phyloP scores from a whole-genome alignment of 345 rosid species.

The Eucalyptus microcorys region DNA sequence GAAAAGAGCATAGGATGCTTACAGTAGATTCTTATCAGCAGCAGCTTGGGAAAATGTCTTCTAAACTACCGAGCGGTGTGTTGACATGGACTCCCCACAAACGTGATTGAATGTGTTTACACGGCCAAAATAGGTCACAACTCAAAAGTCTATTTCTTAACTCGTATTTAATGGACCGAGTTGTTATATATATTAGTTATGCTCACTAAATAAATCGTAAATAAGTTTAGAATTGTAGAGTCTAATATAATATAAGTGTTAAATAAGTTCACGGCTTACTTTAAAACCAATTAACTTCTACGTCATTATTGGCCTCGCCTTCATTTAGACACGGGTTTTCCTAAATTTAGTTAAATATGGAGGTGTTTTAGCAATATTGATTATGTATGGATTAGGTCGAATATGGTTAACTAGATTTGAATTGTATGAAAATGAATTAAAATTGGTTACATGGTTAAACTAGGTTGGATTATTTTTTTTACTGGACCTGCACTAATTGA shows the following conservation, averaged over 20 bases:
- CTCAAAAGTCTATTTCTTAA: not conserved
- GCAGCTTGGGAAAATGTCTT: not conserved
- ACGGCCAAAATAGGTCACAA: no score
- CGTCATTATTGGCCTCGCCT: not conserved
- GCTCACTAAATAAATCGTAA: accelerated
- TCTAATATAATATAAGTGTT: no score
- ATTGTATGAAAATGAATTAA: no score
- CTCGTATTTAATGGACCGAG: not conserved
- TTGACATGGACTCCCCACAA: not conserved
- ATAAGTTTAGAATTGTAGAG: accelerated
- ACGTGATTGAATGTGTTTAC: not conserved
- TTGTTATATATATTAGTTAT: no score
- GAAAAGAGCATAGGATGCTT: not conserved
- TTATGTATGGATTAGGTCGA: no score
- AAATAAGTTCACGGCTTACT: accelerated
- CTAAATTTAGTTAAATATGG: no score
- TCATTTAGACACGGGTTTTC: not conserved
- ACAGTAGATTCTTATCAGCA: not conserved
- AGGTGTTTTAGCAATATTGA: not conserved
- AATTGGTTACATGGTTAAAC: accelerated
- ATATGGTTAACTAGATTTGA: no score
- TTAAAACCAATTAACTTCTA: no score
- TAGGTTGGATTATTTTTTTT: not conserved
- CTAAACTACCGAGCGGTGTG: not conserved
- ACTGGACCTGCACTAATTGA: not conserved